Conservation (phyloP, 78 protist genomes). For the Dictyostelium firmibasis region DNA sequence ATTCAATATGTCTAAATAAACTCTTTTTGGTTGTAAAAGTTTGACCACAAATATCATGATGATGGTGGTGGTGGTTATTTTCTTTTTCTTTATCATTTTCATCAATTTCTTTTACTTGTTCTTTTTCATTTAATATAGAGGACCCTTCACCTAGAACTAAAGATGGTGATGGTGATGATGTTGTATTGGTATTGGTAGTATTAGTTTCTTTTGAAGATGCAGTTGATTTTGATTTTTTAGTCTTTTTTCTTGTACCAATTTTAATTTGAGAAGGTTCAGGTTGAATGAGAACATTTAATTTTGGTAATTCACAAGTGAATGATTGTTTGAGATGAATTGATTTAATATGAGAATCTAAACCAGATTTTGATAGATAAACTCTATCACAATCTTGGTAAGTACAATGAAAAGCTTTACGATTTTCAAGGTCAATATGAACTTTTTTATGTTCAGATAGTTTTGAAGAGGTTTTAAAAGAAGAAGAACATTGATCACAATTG, state of each 20-base stretch:
- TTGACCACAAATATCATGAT: conserved; percentile 1
- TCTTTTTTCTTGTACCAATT: neutral
- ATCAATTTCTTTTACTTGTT: neutral
- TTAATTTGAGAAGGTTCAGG: neutral
- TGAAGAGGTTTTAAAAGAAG: neutral
- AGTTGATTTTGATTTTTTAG: neutral
- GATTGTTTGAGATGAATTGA: neutral
- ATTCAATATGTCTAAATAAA: conserved; percentile 23
- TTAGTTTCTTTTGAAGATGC: neutral
- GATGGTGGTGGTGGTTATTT: neutral
- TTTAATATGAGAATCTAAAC: conserved; percentile 29
- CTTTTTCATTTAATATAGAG: neutral
- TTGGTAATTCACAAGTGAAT: neutral
- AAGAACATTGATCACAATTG: neutral
- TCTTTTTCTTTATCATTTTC: neutral
- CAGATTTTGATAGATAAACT: neutral
- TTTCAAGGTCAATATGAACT: neutral
- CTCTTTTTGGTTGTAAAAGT: neutral
- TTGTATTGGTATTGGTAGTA: neutral
- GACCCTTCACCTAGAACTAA: no score
- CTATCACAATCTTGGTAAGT: conserved; percentile 12
- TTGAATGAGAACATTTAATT: neutral
- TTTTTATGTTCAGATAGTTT: neutral
- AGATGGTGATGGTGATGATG: neutral
- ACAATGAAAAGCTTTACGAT: conserved; percentile 26